Conservation (phyloP, 164 flowering plant species). For the Nelumbo lutea region DNA sequence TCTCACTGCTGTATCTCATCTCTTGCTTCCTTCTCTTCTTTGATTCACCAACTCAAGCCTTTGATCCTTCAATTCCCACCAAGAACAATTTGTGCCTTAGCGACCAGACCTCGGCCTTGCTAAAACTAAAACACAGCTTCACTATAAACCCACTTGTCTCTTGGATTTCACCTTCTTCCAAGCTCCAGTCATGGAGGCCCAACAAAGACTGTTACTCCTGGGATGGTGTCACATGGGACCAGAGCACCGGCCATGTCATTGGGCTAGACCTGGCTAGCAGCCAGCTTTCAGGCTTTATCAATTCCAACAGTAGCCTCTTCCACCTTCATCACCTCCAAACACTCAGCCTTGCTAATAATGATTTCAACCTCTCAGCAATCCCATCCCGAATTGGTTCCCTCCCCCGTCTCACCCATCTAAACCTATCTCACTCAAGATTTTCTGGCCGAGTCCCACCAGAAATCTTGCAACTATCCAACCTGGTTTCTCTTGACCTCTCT, state of each 20-base stretch:
- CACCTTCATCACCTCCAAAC: slow-evolving; percentile 8
- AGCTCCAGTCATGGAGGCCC: slow-evolving; percentile 6
- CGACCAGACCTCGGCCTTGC: too few species aligned
- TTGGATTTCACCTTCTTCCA: too few species aligned
- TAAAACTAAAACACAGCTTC: too few species aligned
- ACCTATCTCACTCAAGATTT: slow-evolving; percentile 7
- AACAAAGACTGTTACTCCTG: slow-evolving; percentile 9
- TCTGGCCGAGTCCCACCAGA: slow-evolving; percentile 16
- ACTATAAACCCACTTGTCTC: too few species aligned
- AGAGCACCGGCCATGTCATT: slow-evolving; percentile 4
- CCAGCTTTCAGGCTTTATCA: not conserved
- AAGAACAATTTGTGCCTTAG: too few species aligned
- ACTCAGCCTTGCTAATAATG: slow-evolving; percentile 7
- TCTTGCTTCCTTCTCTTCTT: too few species aligned
- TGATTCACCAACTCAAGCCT: too few species aligned
- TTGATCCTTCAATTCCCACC: too few species aligned
- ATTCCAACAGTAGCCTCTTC: slow-evolving; percentile 15
- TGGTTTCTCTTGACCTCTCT: slow-evolving; percentile 1
- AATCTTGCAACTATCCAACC: not conserved
- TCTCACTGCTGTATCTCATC: too few species aligned
- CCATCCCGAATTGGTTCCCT: slow-evolving; percentile 6
- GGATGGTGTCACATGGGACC: slow-evolving; percentile 16
- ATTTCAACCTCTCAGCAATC: not conserved
- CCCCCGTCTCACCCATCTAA: slow-evolving; percentile 7
- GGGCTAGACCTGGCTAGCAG: slow-evolving; percentile 16